Percentiles rank a stretch among this genome's conserved stretches.
These are phyloP conservation scores for Colletotrichum sp. DNA, from an alignment of 2,329 filamentous ascomycete genomes.

Conservation along the genomic window DNA sequence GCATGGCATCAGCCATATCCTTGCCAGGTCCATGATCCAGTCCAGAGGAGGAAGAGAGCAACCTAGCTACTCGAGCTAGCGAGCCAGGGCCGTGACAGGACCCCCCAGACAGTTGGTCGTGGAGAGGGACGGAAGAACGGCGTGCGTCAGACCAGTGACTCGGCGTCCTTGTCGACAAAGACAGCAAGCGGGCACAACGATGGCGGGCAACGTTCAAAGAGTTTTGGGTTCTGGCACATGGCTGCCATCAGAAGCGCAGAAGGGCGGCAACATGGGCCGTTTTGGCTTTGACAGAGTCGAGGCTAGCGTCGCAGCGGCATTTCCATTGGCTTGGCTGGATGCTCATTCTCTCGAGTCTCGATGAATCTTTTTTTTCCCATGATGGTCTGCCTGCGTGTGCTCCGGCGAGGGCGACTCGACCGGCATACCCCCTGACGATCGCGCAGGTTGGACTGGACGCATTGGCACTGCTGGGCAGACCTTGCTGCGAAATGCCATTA, in stretches of 20 bases:
- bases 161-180: neutral
- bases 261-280: neutral
- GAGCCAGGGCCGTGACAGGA: neutral
- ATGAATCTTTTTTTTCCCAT: neutral
- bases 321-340: constrained; percentile 14
- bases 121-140: neutral
- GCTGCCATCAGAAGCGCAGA: neutral
- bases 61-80: neutral
- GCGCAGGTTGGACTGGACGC: neutral
- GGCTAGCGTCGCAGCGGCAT: constrained; percentile 1
- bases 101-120: constrained; percentile 6
- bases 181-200: neutral
- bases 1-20: constrained; percentile 8
- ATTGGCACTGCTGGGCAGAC: neutral
- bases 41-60: neutral
- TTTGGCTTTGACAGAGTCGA: neutral
- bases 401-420: neutral
- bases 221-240: neutral
- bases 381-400: neutral
- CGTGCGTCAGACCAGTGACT: neutral
- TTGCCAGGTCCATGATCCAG: neutral
- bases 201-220: neutral
- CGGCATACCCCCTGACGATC: neutral
- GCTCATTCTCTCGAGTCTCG: neutral
- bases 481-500: neutral